phyloP scores from a whole-genome alignment of 2,329 filamentous ascomycete genomes.

The Exophiala sp. region DNA sequence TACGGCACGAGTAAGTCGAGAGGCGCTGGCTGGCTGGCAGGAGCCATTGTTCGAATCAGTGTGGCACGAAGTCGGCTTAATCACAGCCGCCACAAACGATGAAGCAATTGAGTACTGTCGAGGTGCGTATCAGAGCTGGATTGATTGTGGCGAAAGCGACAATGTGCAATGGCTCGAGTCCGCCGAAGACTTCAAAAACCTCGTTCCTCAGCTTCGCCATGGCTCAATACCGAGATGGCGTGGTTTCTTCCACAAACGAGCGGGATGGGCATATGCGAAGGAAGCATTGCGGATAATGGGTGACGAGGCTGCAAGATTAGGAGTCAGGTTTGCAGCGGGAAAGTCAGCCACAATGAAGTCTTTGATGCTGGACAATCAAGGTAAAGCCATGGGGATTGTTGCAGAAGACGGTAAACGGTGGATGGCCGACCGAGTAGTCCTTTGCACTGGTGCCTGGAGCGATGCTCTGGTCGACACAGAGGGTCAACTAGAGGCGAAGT shows the following conservation, averaged over 20 bases:
- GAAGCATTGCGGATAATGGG: conserved; percentile 9
- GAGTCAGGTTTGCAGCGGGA: conserved; percentile 2
- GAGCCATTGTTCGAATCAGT: conserved; percentile 7
- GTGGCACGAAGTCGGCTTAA: conserved; percentile 8
- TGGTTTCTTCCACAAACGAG: conserved; percentile 4
- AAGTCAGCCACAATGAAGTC: conserved; percentile 8
- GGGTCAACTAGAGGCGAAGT: conserved; percentile 5
- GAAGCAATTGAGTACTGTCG: conserved; percentile 3
- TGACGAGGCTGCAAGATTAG: conserved; percentile 5
- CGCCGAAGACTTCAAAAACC: neutral
- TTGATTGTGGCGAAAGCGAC: conserved; percentile 8
- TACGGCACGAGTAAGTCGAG: conserved; percentile 4
- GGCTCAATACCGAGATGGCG: conserved; percentile 3
- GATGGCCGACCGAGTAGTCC: conserved; percentile 3
- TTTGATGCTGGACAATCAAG: conserved; percentile 1
- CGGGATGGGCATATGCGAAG: conserved; percentile 5
- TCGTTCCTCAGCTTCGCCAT: conserved; percentile 1
- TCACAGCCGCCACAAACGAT: conserved; percentile 6
- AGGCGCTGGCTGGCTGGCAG: conserved; percentile 6
- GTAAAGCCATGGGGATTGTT: neutral
- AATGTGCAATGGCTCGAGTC: conserved; percentile 7
- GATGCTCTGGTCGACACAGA: conserved; percentile 5
- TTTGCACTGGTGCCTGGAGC: conserved; percentile 7
- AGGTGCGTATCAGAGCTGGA: conserved; percentile 5
- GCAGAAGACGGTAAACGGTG: conserved; percentile 3